phyloP scores from a whole-genome alignment of 495 filamentous ascomycete species.

The Cenococcum geophilum region DNA sequence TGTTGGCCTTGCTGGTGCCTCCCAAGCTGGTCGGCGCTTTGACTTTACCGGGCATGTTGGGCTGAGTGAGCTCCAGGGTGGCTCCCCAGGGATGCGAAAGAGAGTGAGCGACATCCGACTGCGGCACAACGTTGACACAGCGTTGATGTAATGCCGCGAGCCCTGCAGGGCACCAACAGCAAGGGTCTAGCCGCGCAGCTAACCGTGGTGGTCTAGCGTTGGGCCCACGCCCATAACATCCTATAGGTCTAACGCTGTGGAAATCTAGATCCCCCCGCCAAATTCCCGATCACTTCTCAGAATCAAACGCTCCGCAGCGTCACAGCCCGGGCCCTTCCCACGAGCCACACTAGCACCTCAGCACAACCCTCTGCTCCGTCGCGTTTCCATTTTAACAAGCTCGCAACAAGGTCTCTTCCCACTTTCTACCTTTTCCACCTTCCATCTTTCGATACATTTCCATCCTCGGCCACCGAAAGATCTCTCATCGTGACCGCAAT shows the following conservation, averaged over 20 bases:
- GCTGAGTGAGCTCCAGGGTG: no score
- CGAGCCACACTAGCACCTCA: conserved; percentile 1
- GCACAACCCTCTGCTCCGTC: neutral
- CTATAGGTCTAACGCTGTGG: neutral
- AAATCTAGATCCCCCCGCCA: neutral
- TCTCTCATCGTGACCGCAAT: no score
- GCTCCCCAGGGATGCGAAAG: no score
- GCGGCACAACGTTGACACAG: neutral
- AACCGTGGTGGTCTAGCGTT: neutral
- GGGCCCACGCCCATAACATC: neutral
- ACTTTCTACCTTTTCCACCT: no score
- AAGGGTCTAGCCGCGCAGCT: no score
- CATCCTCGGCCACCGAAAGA: no score
- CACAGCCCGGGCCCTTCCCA: neutral
- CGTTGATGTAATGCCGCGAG: neutral
- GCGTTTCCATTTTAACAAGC: neutral
- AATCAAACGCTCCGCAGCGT: neutral
- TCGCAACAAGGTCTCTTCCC: neutral
- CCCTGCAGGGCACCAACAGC: neutral
- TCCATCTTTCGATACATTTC: no score
- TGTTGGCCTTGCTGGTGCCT: neutral
- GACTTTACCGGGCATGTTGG: no score
- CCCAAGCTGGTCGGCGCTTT: neutral
- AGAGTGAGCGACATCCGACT: neutral
- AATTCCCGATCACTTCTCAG: neutral